Base-by-base conservation (phyloP, 2,329 filamentous ascomycete species). In the Aspergillus aculeatus region DNA sequence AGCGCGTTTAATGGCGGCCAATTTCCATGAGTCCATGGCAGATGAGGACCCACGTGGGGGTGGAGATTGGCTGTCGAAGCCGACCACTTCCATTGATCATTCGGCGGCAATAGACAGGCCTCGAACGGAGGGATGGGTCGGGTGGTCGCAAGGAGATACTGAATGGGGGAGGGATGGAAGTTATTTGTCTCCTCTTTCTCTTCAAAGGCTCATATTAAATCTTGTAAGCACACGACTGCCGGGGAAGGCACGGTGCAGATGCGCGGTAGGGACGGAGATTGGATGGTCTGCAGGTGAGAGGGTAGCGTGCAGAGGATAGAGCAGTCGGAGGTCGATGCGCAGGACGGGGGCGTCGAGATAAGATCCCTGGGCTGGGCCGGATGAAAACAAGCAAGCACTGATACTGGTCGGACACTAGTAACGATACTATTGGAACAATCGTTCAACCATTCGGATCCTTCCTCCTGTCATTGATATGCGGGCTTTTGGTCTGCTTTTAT, bases 31-130 rank as follows among this genome's bases (percentile, higher is more conserved):
- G 38, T 44, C 38, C 38, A 44, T 60, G 60, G 59, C 59, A 51
- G 56, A 57, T 54, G 26, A 41, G 23, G 62, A 60, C 62, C 60
- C 64, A 66, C 62, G 64, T 66, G 64, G 64, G 61, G 64, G 58
- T 63, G 62, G 62, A 58, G 64, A 64, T 63, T 62, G 64, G 60
- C 23, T 52, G 59, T 53, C 19, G 21, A 52, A 54, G 55, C 59
- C 58, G 56, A 59, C 56, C 48, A 57, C 56, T 55, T 54, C 55
- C 52, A 24, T 31, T 14, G 10, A 16, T 29, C 49, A 19, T 35
- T 23, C 41, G 38, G n/a, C 21, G 50, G 7, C 38, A 6, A 9
- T 7, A 12, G 11, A 38, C 50, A 32, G 50, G n/a, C 48, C 16
- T 26, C 48, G 48, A 50, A 31, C 26, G 24, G 24, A n/a, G 38